Evolutionary conservation across 768 basidiomycete species (phyloP), one percentile per base, ranked within the genome.

Genomic region (Pisolithus tinctorius): DNA sequence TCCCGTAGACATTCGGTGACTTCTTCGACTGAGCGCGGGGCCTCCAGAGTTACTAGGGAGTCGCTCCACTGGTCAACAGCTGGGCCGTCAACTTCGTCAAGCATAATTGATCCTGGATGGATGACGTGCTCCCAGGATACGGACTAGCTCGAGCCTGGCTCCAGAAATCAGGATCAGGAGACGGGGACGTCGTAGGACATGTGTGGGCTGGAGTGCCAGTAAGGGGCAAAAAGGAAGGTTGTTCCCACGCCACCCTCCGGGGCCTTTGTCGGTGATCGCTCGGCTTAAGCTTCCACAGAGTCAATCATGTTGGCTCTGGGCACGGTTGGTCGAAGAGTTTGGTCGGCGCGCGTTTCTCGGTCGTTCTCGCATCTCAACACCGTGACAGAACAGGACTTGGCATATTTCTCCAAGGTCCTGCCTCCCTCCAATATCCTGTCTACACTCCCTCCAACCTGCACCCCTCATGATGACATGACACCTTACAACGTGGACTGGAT

Each of bases 401-500:
- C 75, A 6, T 79, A 88, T 62, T 86, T 91, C 64, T 61, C 80
- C n/a, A 72, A 73, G 48, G 72, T 90, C 48, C 78, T 91, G 6
- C 74, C 84, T 0, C 68, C 75, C 1, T 71, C 78, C 4, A 77
- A 85, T 30, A 79, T 91, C 49, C 70, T 91, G 14, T 84, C 88
- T 17, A 85, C 86, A 7, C 73, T 88, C 2, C 61, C 80, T 25
- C 77, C 86, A 13, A 55, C 56, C 41, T 66, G 75, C 7, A 59
- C 69, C 16, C 52, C 79, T n/a, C 37, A 72, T 7, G 73, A 82
- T 10, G 94, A 96, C 56, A 79, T 98, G 27, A 74, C 75, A 3
- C 74, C 71, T 2, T 95, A 79, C 76, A 98, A 99, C 67, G 72
- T 78, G 57, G 95, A 99, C 67, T 96, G 93, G 94, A 92, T 96